These are phyloP conservation scores for Linnemannia zychae DNA, from an alignment of 192 early-diverging fungal species.

Conservation along the genomic window DNA sequence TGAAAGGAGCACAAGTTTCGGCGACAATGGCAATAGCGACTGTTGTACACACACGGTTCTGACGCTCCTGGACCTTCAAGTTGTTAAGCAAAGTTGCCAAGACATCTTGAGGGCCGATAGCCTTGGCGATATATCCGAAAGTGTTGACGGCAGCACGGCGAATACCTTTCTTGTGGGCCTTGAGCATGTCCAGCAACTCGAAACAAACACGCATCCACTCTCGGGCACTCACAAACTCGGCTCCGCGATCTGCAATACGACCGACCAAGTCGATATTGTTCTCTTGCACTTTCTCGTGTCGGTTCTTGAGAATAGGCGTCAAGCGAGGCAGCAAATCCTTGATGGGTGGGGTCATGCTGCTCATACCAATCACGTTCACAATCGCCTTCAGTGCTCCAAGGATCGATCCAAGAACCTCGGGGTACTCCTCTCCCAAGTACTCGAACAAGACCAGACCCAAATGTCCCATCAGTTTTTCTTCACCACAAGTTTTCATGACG, in stretches of 20 bases:
- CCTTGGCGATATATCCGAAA: constrained; percentile 99
- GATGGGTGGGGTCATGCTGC: constrained; percentile 98
- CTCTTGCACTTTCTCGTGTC: constrained; percentile 74
- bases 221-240: constrained; percentile 94
- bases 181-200: constrained; percentile 96
- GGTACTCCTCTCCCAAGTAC: constrained; percentile 99
- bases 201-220: constrained; percentile 99
- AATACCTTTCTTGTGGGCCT: constrained; percentile 96
- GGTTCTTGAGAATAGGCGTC: constrained; percentile 98
- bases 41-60: constrained; percentile 99
- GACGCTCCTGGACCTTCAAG: constrained; percentile 98
- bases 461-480: constrained; percentile 95
- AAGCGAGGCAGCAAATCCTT: constrained; percentile 96
- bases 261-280: constrained; percentile 93
- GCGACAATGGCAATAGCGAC: constrained; percentile 92
- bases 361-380: constrained; percentile 98
- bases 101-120: constrained; percentile 99
- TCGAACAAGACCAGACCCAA: constrained; percentile 96
- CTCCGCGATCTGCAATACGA: constrained; percentile 97
- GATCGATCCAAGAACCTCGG: constrained; percentile 97
- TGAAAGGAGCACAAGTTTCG: constrained; percentile 98
- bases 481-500: constrained; percentile 94
- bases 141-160: constrained; percentile 97
- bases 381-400: constrained; percentile 93
- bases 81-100: constrained; percentile 98